Evolutionary conservation across 129 eudicot species (phyloP).

Genomic region (Flaveria sonorensis): DNA sequence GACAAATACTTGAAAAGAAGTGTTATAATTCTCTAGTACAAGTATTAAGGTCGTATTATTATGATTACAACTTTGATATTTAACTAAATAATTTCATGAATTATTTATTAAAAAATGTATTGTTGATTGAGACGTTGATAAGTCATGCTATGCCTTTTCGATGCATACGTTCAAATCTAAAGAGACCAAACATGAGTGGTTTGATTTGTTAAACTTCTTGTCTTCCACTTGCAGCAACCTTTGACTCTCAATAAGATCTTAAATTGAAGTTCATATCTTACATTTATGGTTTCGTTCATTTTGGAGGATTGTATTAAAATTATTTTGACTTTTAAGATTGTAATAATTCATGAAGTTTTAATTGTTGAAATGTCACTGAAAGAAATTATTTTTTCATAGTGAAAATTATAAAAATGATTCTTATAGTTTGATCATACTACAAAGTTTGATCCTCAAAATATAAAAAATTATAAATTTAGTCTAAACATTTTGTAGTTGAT

Average conservation of each 20-base stretch:
- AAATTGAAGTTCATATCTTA: background rate
- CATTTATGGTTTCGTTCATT: background rate
- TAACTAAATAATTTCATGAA: background rate
- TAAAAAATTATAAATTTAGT: too few relatives aligned
- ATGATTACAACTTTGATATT: constrained; percentile 1
- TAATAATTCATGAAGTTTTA: too few relatives aligned
- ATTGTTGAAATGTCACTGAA: too few relatives aligned
- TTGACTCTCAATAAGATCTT: constrained; percentile 25
- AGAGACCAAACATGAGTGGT: constrained; percentile 30
- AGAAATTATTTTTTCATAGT: too few relatives aligned
- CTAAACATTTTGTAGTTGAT: too few relatives aligned
- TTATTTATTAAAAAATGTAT: background rate
- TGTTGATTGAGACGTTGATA: constrained; percentile 27
- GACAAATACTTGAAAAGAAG: too few relatives aligned
- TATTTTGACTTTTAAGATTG: background rate
- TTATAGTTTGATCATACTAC: too few relatives aligned
- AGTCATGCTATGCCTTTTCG: constrained; percentile 14
- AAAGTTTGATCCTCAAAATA: too few relatives aligned
- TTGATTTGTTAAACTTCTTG: constrained; percentile 30
- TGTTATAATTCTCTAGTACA: background rate
- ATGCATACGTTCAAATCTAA: constrained; percentile 6
- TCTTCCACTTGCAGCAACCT: constrained; percentile 43
- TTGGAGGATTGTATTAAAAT: background rate
- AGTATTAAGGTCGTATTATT: background rate
- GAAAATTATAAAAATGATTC: too few relatives aligned